Conservation (phyloP, 768 basidiomycete species). For the Boletellus ananiceps region DNA sequence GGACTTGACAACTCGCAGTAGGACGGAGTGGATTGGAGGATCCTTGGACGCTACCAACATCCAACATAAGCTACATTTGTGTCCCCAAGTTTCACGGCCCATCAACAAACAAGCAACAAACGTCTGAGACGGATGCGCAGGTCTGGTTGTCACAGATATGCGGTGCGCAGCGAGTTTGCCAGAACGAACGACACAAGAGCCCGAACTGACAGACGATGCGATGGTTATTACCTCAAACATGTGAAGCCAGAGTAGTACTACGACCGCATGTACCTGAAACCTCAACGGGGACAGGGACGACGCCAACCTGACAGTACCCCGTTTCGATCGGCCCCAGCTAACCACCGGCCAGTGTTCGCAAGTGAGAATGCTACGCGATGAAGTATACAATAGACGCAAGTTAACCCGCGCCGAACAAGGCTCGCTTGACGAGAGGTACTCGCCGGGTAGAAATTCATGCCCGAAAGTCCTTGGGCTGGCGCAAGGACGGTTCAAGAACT, state of each 20-base stretch:
- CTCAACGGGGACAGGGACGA: slow-evolving; percentile 44
- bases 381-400: neutral
- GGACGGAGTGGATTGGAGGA: neutral
- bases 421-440: slow-evolving; percentile 55
- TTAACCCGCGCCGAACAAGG: neutral
- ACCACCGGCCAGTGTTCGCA: slow-evolving; percentile 69
- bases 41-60: too few species aligned
- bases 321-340: slow-evolving; percentile 55
- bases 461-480: slow-evolving; percentile 35
- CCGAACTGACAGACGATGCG: neutral
- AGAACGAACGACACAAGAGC: slow-evolving; percentile 8
- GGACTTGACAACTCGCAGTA: slow-evolving; percentile 1
- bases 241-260: neutral
- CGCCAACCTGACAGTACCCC: slow-evolving; percentile 62
- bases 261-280: slow-evolving; percentile 38
- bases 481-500: neutral
- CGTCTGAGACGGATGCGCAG: neutral
- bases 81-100: too few species aligned
- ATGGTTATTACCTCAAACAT: slow-evolving; percentile 4
- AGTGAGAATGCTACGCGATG: slow-evolving; percentile 46
- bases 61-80: too few species aligned
- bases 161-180: neutral
- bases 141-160: slow-evolving; percentile 3
- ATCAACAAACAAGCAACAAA: neutral
- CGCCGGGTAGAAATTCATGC: slow-evolving; percentile 22